Conservation (phyloP, 164 flowering plant species). For the Vitis riparia region DNA sequence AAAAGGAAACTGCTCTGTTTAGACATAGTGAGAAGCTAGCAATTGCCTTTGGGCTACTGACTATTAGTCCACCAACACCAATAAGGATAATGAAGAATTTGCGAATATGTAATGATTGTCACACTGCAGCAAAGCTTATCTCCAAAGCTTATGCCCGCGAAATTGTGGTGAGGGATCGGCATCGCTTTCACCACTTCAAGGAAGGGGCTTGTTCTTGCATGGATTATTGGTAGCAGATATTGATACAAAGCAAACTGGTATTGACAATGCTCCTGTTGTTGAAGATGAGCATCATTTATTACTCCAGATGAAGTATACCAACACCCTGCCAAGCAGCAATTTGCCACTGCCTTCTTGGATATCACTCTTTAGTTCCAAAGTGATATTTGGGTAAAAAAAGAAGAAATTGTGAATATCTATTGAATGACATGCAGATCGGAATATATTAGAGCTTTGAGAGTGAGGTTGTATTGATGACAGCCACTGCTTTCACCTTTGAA, state of each 20-base stretch:
- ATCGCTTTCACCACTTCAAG: slow-evolving; percentile 46
- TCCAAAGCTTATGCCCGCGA: slow-evolving; percentile 36
- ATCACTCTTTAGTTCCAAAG: too few relatives aligned
- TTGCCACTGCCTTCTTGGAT: too few relatives aligned
- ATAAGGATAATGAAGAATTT: slow-evolving; percentile 49
- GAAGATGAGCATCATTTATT: not conserved
- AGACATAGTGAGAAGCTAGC: slow-evolving; percentile 55
- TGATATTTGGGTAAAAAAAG: too few relatives aligned
- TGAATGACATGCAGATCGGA: too few relatives aligned
- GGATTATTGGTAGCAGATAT: slow-evolving; percentile 37
- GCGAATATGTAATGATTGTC: slow-evolving; percentile 47
- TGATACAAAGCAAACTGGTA: not conserved
- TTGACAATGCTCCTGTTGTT: not conserved
- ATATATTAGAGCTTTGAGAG: too few relatives aligned
- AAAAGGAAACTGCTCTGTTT: slow-evolving; percentile 37
- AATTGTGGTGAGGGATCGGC: slow-evolving; percentile 45
- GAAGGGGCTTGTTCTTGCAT: slow-evolving; percentile 41
- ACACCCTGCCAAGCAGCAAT: too few relatives aligned
- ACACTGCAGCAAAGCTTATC: slow-evolving; percentile 31
- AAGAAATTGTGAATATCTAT: too few relatives aligned
- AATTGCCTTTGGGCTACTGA: slow-evolving; percentile 41
- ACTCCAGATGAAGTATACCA: too few relatives aligned
- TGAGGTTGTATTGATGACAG: too few relatives aligned
- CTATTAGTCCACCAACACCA: slow-evolving; percentile 29
- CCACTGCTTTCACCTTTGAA: too few relatives aligned